A percentile compares a stretch with the other conserved stretches of the same genome.
These are phyloP conservation scores for Sugiyamaella chiloensis DNA, from an alignment of 805 yeast genomes.

Conservation along the genomic window DNA sequence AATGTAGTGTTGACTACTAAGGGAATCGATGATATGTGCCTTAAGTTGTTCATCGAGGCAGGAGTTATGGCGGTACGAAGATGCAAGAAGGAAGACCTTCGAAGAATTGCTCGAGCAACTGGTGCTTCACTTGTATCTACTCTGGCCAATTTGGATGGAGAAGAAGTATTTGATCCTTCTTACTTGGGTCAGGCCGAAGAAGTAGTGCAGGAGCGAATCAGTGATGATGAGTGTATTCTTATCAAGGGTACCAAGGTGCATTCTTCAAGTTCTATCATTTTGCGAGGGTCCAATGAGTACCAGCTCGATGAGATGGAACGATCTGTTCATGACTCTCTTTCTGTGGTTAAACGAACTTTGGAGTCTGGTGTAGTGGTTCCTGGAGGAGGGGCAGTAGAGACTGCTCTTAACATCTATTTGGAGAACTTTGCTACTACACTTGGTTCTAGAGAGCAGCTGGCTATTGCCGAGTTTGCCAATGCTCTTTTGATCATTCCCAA, in stretches of 20 bases:
- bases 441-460: slow-evolving; percentile 95
- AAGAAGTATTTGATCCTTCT: slow-evolving; percentile 81
- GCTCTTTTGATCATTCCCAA: slow-evolving; percentile 91
- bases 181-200: slow-evolving; percentile 87
- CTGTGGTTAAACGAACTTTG: slow-evolving; percentile 92
- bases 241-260: slow-evolving; percentile 88
- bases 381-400: slow-evolving; percentile 99
- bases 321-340: slow-evolving; percentile 88
- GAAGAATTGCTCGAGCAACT: slow-evolving; percentile 96
- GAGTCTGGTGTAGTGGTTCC: slow-evolving; percentile 95
- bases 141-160: slow-evolving; percentile 93
- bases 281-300: slow-evolving; percentile 93
- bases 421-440: slow-evolving; percentile 98
- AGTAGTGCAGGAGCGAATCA: slow-evolving; percentile 83
- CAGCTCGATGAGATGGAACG: slow-evolving; percentile 98
- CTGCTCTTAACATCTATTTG: slow-evolving; percentile 89
- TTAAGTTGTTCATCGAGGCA: slow-evolving; percentile 86
- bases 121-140: slow-evolving; percentile 89
- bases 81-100: slow-evolving; percentile 92
- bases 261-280: slow-evolving; percentile 83
- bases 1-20: slow-evolving; percentile 90
- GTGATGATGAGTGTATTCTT: slow-evolving; percentile 95
- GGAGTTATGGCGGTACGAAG: slow-evolving; percentile 95
- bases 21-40: slow-evolving; percentile 90
- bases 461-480: slow-evolving; percentile 94